phyloP scores from a whole-genome alignment of 164 flowering plant genomes.

The Annona squamosa region DNA sequence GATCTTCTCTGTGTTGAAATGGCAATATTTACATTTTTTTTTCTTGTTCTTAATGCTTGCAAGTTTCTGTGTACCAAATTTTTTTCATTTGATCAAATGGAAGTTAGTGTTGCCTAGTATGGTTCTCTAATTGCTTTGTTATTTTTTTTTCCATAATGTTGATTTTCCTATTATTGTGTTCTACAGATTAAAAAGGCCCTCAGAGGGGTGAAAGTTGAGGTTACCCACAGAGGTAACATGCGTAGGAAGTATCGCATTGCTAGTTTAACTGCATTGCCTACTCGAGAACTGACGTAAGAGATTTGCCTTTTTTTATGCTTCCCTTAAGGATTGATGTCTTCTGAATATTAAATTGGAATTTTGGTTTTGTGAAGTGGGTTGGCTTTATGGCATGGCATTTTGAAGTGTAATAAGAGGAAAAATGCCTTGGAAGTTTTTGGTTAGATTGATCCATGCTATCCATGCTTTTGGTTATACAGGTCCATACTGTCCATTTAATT shows the following conservation, averaged over 20 bases:
- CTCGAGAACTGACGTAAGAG: slow-evolving; percentile 73
- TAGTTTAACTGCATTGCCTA: slow-evolving; percentile 69
- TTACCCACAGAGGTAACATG: slow-evolving; percentile 71
- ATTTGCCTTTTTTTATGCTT: background rate
- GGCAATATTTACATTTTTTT: background rate
- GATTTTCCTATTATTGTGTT: background rate
- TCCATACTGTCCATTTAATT: too few species aligned
- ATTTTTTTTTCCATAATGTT: background rate
- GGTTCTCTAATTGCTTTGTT: background rate
- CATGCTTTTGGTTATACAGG: too few species aligned
- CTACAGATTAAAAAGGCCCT: slow-evolving; percentile 71
- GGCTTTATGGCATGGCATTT: too few species aligned
- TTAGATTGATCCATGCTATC: too few species aligned
- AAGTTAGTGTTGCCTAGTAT: background rate
- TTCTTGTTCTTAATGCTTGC: too few species aligned
- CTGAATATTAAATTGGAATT: too few species aligned
- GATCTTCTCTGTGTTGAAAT: background rate
- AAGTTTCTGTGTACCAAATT: background rate
- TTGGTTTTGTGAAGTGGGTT: too few species aligned
- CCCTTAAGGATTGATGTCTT: background rate
- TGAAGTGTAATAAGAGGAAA: too few species aligned
- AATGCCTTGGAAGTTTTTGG: background rate
- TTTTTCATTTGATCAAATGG: background rate
- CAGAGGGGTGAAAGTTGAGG: slow-evolving; percentile 77
- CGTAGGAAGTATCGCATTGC: slow-evolving; percentile 79